Evolutionary conservation across 345 rosid species (phyloP).

Genomic region (Brassica carinata): DNA sequence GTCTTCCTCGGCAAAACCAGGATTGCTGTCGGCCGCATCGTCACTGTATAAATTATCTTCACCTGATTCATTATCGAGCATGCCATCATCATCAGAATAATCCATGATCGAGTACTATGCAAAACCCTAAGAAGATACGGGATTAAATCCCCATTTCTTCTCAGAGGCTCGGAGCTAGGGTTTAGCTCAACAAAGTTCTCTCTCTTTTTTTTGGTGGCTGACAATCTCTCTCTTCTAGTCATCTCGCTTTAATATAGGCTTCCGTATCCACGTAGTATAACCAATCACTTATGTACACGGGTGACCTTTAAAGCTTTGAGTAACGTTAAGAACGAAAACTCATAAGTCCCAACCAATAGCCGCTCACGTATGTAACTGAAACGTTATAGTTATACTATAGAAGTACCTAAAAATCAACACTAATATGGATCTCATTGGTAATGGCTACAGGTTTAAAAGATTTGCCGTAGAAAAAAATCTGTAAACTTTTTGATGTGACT

Average conservation of each 20-base stretch:
- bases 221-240: background rate
- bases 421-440: too few relatives aligned
- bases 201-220: background rate
- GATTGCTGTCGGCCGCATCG: constrained; percentile 37
- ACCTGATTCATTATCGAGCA: constrained; percentile 53
- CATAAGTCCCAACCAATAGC: background rate
- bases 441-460: too few relatives aligned
- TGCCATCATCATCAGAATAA: constrained; percentile 49
- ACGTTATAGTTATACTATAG: background rate
- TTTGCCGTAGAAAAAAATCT: too few relatives aligned
- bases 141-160: background rate
- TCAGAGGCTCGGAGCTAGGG: background rate
- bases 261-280: background rate
- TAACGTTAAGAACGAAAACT: background rate
- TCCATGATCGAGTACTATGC: constrained; percentile 42
- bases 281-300: background rate
- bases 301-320: background rate
- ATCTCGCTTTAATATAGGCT: background rate
- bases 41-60: constrained; percentile 69
- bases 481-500: too few relatives aligned
- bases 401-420: background rate
- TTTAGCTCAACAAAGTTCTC: background rate
- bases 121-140: background rate
- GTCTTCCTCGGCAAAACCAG: constrained; percentile 45
- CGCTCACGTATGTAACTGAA: background rate